These are phyloP conservation scores for Stephanodiscus triporus DNA, from an alignment of 108 stramenopile genomes.

Conservation along the genomic window DNA sequence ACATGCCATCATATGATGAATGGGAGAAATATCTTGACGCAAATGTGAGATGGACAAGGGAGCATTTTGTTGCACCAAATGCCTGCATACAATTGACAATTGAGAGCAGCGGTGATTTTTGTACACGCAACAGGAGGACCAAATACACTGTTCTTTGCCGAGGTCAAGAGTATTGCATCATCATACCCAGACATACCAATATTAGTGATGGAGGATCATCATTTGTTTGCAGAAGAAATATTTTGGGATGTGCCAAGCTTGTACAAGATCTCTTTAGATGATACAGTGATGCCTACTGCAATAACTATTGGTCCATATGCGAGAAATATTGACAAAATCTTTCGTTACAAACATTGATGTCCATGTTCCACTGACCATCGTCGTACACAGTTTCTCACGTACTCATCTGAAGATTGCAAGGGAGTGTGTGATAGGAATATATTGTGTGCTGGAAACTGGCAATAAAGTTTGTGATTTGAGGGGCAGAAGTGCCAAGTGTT, in stretches of 20 bases:
- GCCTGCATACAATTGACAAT: not conserved
- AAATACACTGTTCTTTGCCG: not conserved
- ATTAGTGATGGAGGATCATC: not conserved
- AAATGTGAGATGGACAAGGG: not conserved
- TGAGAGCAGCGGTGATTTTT: slow-evolving; percentile 2
- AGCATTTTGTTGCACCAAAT: not conserved
- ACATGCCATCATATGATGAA: not conserved
- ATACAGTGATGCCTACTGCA: not conserved
- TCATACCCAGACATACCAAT: slow-evolving; percentile 1
- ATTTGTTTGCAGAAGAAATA: not conserved
- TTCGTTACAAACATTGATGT: not conserved
- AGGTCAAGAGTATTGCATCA: not conserved
- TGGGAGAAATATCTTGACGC: not conserved
- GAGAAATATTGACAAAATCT: not conserved
- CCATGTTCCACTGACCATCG: not conserved
- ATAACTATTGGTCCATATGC: not conserved
- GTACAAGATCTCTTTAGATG: not conserved
- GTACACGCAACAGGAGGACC: not conserved
- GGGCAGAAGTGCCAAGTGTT: too few species aligned
- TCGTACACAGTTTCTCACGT: not conserved
- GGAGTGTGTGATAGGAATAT: not conserved
- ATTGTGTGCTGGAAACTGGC: not conserved
- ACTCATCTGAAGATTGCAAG: not conserved
- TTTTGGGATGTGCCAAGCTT: slow-evolving; percentile 1
- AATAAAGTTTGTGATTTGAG: too few species aligned